Base-by-base conservation (phyloP, 768 basidiomycete species). In the Pulveroboletus ravenelii region DNA sequence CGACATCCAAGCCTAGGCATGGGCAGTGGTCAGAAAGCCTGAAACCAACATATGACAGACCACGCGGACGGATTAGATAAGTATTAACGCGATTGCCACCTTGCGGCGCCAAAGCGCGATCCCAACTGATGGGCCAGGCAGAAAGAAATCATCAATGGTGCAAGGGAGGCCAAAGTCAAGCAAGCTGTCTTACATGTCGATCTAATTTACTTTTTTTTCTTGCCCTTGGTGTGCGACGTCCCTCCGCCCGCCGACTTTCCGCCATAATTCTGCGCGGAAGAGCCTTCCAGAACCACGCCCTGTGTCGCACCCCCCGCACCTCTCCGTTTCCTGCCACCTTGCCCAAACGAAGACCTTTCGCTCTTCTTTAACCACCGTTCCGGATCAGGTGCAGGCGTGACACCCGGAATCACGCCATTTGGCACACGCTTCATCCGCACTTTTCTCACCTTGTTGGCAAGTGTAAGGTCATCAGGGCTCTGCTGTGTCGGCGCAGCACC, bases 341-440 rank as follows among this genome's bases (percentile, higher is more conserved):
- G 73, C 34, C 61, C 62, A 63, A 78, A 81, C 25, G 74, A 79
- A 13, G 85, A 77, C 43, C 88, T 74, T 65, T 90, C 87, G 46
- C 80, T 86, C 73, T 89, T 92, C 79, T 92, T 92, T 52, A 92
- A 65, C 89, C 89, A 92, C 54, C 89, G 74, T 66, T 92, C 89
- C 23, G 89, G 88, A 70, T 92, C 89, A 30, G 90, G 89, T 15
- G 82, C 76, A 27, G 89, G 88, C 5, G 89, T 89, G 12, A 88
- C 81, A 17, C 89, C 89, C 15, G 82, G 85, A 23, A 82, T 67
- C 18, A 91, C 84, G n/a, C 85, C 84, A 48, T 78, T 74, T 13
- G 89, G 89, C 15, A 91, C 75, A 62, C 88, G 82, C 54, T 79
- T 78, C 68, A 68, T 78, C 51, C 85, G 77, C 57, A 79, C 75